Percentiles rank a stretch among this genome's conserved stretches.
These are phyloP conservation scores for Tillandsia fasciculata DNA, from an alignment of 176 grass and related monocot genomes.

Conservation along the genomic window DNA sequence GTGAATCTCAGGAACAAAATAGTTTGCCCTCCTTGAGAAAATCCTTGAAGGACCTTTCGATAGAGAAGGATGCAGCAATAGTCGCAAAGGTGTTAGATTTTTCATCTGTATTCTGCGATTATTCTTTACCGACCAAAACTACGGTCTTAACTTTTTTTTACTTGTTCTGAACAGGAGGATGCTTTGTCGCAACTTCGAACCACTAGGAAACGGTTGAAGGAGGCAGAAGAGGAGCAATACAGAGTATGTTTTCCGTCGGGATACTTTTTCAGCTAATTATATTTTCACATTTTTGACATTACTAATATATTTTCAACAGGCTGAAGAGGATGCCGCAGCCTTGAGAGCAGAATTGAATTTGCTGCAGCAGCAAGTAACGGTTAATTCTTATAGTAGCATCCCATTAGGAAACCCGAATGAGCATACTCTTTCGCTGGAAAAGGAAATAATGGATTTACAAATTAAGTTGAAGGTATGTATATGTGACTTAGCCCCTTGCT, in stretches of 20 bases:
- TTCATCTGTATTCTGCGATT: conserved; percentile 8
- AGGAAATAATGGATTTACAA: conserved; percentile 84
- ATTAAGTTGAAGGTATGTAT: conserved; percentile 45
- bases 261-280: conserved; percentile 3
- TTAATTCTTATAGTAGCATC: conserved; percentile 47
- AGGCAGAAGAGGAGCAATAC: conserved; percentile 96
- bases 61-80: conserved; percentile 89
- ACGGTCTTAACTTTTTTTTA: background rate
- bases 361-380: conserved; percentile 67
- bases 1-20: conserved; percentile 49
- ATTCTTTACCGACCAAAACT: conserved; percentile 1
- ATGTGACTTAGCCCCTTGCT: conserved; percentile 4
- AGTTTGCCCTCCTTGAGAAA: conserved; percentile 50
- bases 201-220: conserved; percentile 84
- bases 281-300: conserved; percentile 14
- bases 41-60: conserved; percentile 52
- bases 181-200: conserved; percentile 73
- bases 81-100: conserved; percentile 52
- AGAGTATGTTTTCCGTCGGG: conserved; percentile 42
- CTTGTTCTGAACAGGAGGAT: conserved; percentile 64
- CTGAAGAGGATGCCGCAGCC: conserved; percentile 81
- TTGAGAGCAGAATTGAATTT: conserved; percentile 86
- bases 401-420: conserved; percentile 43
- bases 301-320: conserved; percentile 24
- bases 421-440: conserved; percentile 57